Evolutionary conservation across 345 rosid species (phyloP), one percentile per base, ranked within the genome.

Genomic region (Kandelia obovata): DNA sequence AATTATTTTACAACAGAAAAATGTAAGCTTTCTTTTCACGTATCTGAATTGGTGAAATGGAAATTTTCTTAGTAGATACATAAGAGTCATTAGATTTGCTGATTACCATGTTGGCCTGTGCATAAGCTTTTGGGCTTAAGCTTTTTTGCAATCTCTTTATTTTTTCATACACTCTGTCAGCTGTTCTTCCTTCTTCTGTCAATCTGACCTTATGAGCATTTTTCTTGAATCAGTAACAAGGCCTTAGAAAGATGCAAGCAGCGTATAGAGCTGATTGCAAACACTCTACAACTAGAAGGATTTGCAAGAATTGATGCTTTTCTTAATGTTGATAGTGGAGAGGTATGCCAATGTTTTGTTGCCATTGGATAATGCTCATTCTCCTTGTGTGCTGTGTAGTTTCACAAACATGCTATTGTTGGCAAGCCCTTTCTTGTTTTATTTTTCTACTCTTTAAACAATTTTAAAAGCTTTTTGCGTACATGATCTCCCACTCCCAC

Each of bases 281-380:
- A 89, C 75, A 83, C 90, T 34, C 82, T 89, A 53, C 84, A 83
- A 62, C 68, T 91, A 49, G 95, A 94, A 83, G 96, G 98, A 56
- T 91, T 94, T 78, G 87, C 98, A 57, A 82, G 98, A 65, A 86
- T 94, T 10, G 98, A 91, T 74, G 96, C 97, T 75, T 94, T 94
- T 64, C 92, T 88, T 70, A 81, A 94, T 56, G 96, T 87, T 65
- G 97, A 94, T 59, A 86, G 66, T 58, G 97, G 98, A 81, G 98
- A 94, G 96, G 97, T 91, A 83, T 32, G 79, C 62, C 31, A 19
- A 49, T 65, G 43, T 21, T 35, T 51, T 39, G 53, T 61, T 60
- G 60, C 23, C 26, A 34, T 59, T 17, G 26, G 8, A 55, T 9
- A 1, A 34, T 23, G 32, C 7, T 35, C 46, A 13, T 68, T 19